Evolutionary conservation across 257 asterid genomes (phyloP).

Genomic region (Nicotiana obtusifolia): DNA sequence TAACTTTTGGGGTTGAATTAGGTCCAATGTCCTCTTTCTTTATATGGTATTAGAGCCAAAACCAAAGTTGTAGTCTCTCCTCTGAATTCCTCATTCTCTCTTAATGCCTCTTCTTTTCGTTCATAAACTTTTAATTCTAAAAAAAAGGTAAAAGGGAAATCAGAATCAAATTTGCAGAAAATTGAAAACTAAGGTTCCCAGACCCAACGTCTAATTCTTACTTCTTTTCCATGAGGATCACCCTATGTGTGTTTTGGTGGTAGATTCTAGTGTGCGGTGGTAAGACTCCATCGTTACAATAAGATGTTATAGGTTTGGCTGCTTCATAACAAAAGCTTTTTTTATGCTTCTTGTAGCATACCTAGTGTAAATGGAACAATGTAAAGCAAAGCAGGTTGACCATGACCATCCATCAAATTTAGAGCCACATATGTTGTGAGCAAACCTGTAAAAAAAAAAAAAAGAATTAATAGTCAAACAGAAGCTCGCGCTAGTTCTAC

Average conservation of each 20-base stretch:
- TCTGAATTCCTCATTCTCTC: neutral
- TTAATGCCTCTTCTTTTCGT: neutral
- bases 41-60: neutral
- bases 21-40: neutral
- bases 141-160: neutral
- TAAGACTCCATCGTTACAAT: neutral
- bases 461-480: neutral
- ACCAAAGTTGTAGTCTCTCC: neutral
- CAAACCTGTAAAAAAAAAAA: conserved; percentile 51
- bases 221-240: neutral
- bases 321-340: neutral
- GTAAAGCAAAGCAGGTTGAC: conserved; percentile 97
- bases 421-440: conserved; percentile 84
- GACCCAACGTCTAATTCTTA: neutral
- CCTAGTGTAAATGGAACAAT: conserved; percentile 97
- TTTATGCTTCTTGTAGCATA: conserved; percentile 18
- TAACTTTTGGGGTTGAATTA: neutral
- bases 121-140: neutral
- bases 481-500: neutral
- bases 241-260: conserved; percentile 8
- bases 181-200: neutral
- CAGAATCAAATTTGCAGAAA: neutral
- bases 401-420: conserved; percentile 94
- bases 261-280: neutral
- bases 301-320: neutral